These are phyloP conservation scores for Beauveria sp. DNA, from an alignment of 2,329 filamentous ascomycete species.

Conservation along the genomic window DNA sequence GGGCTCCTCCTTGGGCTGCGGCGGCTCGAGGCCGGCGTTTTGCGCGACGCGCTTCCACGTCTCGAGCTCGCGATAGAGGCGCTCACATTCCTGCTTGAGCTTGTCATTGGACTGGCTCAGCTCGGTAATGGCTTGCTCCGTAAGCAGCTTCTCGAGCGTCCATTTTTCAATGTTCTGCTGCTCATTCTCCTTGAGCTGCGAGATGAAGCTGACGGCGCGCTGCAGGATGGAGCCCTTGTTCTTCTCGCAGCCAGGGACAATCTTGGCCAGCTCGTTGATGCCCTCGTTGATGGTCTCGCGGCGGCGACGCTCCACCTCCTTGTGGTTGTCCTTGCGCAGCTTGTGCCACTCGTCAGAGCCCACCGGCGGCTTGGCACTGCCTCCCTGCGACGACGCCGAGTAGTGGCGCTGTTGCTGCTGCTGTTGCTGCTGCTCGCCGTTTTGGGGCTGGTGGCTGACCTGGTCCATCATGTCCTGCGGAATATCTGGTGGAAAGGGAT, in stretches of 20 bases:
- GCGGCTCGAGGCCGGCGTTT: constrained; percentile 46
- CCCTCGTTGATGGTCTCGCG: constrained; percentile 98
- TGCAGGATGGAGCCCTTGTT: constrained; percentile 97
- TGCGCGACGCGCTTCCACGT: constrained; percentile 68
- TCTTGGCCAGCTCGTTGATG: constrained; percentile 95
- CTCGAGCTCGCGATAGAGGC: constrained; percentile 69
- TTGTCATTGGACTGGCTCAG: constrained; percentile 82
- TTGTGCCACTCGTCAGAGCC: constrained; percentile 98
- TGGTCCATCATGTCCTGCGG: constrained; percentile 18
- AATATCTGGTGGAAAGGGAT: constrained; percentile 25
- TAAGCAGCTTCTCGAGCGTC: constrained; percentile 84
- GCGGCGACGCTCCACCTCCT: constrained; percentile 95
- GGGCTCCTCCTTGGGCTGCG: constrained; percentile 31
- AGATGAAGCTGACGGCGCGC: constrained; percentile 89
- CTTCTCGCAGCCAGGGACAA: constrained; percentile 96
- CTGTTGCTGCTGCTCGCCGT: constrained; percentile 31
- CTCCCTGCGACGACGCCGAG: constrained; percentile 31
- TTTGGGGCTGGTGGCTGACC: constrained; percentile 28
- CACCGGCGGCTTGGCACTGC: constrained; percentile 70
- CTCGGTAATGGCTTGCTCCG: constrained; percentile 82
- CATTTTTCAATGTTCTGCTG: constrained; percentile 90
- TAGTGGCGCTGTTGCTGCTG: constrained; percentile 21
- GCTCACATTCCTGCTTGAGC: constrained; percentile 71
- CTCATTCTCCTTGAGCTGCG: constrained; percentile 89
- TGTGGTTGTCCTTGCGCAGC: constrained; percentile 94